Base-by-base conservation (phyloP, 805 yeast species). In the Ogataea paraovalis region DNA sequence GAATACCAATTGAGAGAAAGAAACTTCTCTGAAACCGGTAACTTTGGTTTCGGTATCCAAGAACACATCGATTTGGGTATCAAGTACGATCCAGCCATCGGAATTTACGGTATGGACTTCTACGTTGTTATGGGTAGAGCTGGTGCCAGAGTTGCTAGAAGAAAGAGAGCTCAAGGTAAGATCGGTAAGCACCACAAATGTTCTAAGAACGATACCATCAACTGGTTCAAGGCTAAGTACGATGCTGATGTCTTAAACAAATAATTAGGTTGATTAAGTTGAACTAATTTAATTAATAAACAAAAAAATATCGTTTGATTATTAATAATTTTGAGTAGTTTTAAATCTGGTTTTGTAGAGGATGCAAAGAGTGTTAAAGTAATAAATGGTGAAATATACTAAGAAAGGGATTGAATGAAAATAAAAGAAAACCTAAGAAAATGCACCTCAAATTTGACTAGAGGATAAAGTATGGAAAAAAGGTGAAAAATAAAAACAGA, bases 101-200 rank as follows among this genome's bases (percentile, higher is more conserved):
- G 98, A 76, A 94, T 94, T 75, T 94, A 92, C 94, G 99, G 99
- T 85, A 94, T 87, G 95, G 99, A 94, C 80, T 94, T 94, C 89
- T 94, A 91, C 91, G 90, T 94, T 72, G 97, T 92, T 72, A 80
- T 94, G 81, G 97, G 97, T 76, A 92, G 99, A 82, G 94, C 97
- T 73, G 99, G 99, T 80, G 85, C 83, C 82, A 88, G 99, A 82
- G 87, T 94, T 67, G 83, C 98, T 70, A 92, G 98, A 84, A 87
- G 94, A 86, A 94, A 94, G 96, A 88, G 96, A 82, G 79, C 87
- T 72, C 80, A 83, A 72, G 79, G 89, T 68, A 78, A 76, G 66
- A 80, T 94, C 66, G 99, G 99, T 79, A 83, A 86, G 85, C 68
- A 80, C 70, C 99, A 94, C 87, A 82, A 82, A 76, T 86, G 95